phyloP scores from a whole-genome alignment of 805 yeast species.

The Cyberlindnera sargentensis region DNA sequence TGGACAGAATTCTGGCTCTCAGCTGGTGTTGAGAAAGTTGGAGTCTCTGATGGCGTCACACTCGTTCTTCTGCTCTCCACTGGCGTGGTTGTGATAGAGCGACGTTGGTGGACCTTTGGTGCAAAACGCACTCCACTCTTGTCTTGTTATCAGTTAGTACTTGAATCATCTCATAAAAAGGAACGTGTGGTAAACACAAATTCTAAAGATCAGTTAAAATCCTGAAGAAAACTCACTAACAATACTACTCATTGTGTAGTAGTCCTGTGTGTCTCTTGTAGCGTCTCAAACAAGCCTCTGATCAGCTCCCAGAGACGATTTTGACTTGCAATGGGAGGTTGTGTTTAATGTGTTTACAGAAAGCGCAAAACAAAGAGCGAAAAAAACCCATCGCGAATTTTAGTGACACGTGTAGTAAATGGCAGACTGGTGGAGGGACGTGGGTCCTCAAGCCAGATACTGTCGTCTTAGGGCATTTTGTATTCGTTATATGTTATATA shows the following conservation, averaged over 20 bases:
- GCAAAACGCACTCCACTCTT: constrained; percentile 56
- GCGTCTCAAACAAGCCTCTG: too few species aligned
- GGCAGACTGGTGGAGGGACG: neutral
- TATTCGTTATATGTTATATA: neutral
- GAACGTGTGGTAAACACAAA: neutral
- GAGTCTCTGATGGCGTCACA: constrained; percentile 8
- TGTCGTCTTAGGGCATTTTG: neutral
- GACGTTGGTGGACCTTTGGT: constrained; percentile 47
- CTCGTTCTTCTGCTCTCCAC: constrained; percentile 20
- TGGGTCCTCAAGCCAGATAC: neutral
- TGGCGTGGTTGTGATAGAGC: constrained; percentile 26
- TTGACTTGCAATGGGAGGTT: too few species aligned
- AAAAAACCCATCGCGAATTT: neutral
- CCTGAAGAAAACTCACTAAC: constrained; percentile 26
- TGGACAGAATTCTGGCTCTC: constrained; percentile 13
- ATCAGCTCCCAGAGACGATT: too few species aligned
- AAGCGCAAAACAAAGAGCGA: neutral
- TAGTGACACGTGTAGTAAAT: neutral
- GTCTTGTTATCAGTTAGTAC: constrained; percentile 19
- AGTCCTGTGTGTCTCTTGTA: neutral
- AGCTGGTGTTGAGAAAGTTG: neutral
- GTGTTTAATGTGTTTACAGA: too few species aligned
- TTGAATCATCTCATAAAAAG: too few species aligned
- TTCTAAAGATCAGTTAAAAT: neutral
- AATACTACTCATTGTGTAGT: constrained; percentile 36